Base-by-base conservation (phyloP, 2,329 filamentous ascomycete genomes). In the Fusarium sp. region DNA sequence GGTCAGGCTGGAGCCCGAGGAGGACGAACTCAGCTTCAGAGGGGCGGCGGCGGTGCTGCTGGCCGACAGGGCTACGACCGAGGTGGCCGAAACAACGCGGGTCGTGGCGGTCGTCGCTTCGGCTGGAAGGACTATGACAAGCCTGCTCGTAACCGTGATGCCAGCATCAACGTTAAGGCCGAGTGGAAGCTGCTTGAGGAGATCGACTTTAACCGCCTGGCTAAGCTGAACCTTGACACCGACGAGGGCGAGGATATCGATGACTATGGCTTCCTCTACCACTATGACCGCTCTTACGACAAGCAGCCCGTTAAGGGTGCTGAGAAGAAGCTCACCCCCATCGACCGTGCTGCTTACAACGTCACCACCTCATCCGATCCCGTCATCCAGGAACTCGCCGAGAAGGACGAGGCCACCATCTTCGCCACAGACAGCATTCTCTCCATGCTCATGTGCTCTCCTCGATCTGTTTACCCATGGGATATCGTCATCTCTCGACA, bases 41-140 rank as follows among this genome's bases (percentile, higher is more conserved):
- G 93, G 71, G 88, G 90, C 54, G 89, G 90, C 66, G 89, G 88
- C 66, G 86, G 89, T 76, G 91, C 89, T 55, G 41, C 54, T 54
- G 61, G 63, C 11, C 89, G 93, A 76, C 86, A 88, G 74, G 87
- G 84, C 66, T 77, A 77, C 46, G 92, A 96, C 76, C 89, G 89
- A 77, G 90, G 92, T 47, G 91, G 90, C 33, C 88, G 93, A 59
- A 86, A 87, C 64, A 89, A 87, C 54, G 86, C 90, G 75, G 89
- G 90, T 44, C 85, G 92, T 70, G 90, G 93, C 65, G 92, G 93
- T 52, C 91, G 96, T 73, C 90, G 96, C 74, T 98, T 98, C 77
- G 96, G 96, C 79, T 98, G 96, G 95, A 97, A 96, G 84, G 96
- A 99, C 80, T 97, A 94, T 80, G 96, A 99, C 85, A 98, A 98